Evolutionary conservation across 371 early-diverging fungal species (phyloP).

Genomic region (Chytridium lagenaria): DNA sequence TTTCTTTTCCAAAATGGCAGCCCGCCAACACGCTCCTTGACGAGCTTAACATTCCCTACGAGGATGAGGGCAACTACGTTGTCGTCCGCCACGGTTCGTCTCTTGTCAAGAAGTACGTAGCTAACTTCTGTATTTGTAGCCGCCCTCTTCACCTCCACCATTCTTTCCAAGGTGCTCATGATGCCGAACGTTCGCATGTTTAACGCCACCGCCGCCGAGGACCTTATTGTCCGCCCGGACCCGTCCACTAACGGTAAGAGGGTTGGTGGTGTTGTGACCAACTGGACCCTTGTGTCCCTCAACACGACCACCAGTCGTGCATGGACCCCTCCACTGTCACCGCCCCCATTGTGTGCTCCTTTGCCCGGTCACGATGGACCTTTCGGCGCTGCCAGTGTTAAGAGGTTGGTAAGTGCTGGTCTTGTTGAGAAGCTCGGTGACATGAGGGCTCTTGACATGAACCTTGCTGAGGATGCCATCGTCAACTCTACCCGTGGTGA

Average conservation of each 20-base stretch:
- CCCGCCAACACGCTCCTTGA: constrained; percentile 71
- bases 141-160: constrained; percentile 78
- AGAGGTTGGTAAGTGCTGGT: constrained; percentile 70
- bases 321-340: constrained; percentile 80
- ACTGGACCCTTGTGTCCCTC: constrained; percentile 75
- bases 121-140: constrained; percentile 53
- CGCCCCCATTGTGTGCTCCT: constrained; percentile 73
- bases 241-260: constrained; percentile 30
- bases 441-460: constrained; percentile 78
- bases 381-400: constrained; percentile 75
- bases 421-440: constrained; percentile 65
- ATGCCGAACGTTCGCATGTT: constrained; percentile 77
- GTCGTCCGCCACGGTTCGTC: constrained; percentile 60
- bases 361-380: constrained; percentile 73
- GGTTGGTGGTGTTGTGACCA: constrained; percentile 72
- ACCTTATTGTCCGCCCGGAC: constrained; percentile 72
- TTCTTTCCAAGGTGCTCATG: constrained; percentile 69
- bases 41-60: constrained; percentile 72
- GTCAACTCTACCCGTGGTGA: constrained; percentile 64
- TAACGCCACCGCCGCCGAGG: constrained; percentile 77
- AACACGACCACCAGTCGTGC: constrained; percentile 73
- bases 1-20: constrained; percentile 22
- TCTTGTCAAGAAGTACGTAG: not conserved
- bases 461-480: constrained; percentile 73
- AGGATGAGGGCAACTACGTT: constrained; percentile 76